Base-by-base conservation (phyloP, 345 rosid species). In the Crucihimalaya himalaica region DNA sequence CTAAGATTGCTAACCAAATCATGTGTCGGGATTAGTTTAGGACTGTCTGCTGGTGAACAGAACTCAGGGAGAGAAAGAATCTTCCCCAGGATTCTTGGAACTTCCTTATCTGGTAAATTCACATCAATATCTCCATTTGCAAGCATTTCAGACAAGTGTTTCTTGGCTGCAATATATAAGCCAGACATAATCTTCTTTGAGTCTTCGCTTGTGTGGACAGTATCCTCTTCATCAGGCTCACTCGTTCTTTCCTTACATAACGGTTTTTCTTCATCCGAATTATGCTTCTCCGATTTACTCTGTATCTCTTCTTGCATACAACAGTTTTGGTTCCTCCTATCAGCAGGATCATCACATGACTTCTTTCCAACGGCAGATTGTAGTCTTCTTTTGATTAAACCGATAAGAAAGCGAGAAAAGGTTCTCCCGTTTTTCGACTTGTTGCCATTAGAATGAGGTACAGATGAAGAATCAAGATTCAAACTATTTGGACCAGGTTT, bases 111-210 rank as follows among this genome's bases (percentile, higher is more conserved):
- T 62, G 96, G 87, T 81, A 75, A 72, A 69, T 68, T 83, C 48
- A 55, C 75, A 75, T 72, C 79, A 57, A 76, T 86, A 63, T 80
- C 84, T 62, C 87, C 96, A 63, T 66, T 83, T 42, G 80, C 83
- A 68, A 96, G 85, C 91, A 89, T 86, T 68, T 89, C 97, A 16
- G 91, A 86, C 37, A 96, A 93, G 78, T 92, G 99, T 78, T 85
- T 96, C 87, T 79, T 96, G 63, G 99, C 99, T 81, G 90, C 97
- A 31, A 84, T 62, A 51, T 96, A 96, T 70, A 96, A 84, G 64
- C 83, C 83, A 7, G 98, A 82, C 80, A 79, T 78, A 63, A 81
- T 79, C 77, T 75, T 81, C 76, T 85, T 80, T 68, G 80, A 79
- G 70, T 73, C 80, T 23, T 89, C 78, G 51, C 68, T 59, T 52